Evolutionary conservation across 164 flowering plant genomes (phyloP).

Genomic region (Taxillus chinensis): DNA sequence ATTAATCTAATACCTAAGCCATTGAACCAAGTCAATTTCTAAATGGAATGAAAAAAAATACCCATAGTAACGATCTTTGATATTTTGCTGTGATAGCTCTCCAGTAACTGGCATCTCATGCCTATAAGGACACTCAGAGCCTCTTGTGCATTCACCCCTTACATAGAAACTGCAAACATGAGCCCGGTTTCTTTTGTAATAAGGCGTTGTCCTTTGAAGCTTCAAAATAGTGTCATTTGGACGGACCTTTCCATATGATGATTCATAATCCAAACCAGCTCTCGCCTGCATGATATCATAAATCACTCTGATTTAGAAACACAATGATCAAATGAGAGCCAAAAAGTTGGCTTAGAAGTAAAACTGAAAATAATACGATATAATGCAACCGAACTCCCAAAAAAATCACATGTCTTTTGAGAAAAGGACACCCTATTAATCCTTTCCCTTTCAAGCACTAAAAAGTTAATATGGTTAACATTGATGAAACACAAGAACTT

Average conservation of each 20-base stretch:
- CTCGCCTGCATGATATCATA: conserved; percentile 44
- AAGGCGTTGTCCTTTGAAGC: conserved; percentile 88
- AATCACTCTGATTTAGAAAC: not conserved
- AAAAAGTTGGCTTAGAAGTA: no score
- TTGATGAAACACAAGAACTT: no score
- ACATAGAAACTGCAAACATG: conserved; percentile 91
- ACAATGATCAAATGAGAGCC: not conserved
- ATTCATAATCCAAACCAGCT: conserved; percentile 85
- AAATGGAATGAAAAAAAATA: conserved; percentile 13
- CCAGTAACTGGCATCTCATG: conserved; percentile 96
- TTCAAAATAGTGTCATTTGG: conserved; percentile 78
- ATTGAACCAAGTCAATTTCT: not conserved
- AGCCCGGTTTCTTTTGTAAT: conserved; percentile 84
- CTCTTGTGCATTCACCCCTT: conserved; percentile 92
- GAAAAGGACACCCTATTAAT: no score
- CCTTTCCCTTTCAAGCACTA: no score
- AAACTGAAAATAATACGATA: no score
- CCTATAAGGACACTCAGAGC: conserved; percentile 93
- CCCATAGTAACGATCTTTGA: conserved; percentile 98
- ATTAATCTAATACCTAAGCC: not conserved
- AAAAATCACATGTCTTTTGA: no score
- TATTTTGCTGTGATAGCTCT: conserved; percentile 89
- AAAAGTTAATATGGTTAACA: no score
- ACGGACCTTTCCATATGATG: conserved; percentile 71
- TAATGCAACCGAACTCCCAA: no score